Base-by-base conservation (phyloP, 495 filamentous ascomycete species). In the Aspergillus sparsus region DNA sequence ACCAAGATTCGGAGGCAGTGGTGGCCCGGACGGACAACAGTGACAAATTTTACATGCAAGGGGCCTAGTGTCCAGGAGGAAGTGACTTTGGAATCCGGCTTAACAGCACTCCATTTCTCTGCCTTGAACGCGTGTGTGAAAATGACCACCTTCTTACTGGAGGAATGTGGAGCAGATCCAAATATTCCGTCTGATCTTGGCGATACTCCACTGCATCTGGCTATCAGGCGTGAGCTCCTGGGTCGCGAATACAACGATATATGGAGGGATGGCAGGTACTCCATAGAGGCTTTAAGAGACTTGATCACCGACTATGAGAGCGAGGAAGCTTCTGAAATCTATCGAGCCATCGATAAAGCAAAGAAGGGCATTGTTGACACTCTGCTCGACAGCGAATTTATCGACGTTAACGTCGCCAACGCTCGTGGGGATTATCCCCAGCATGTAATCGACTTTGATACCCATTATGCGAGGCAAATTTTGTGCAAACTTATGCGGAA, bases 401-500 rank as follows among this genome's bases (percentile, higher is more conserved):
- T 60, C 18, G 9, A 60, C 55, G 50, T 63, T 9, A 63, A 63
- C 27, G 51, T 60, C 15, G 56, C 56, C 31, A 63, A 59, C 33
- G 59, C 35, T 55, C n/a, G 37, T 27, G 61, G 61, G 42, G 49
- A 63, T 49, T 63, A 54, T 47, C 50, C 61, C 12, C 49, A 39
- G 27, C 56, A 63, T 53, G 27, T 63, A 41, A 63, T 63, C 44
- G 16, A 18, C 13, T 63, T 63, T 59, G 4, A 60, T 53, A 18
- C 53, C 50, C 18, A 41, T 46, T 53, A 63, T 18, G 50, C 55
- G 7, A 59, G 31, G 36, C 27, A 12, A 12, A 63, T 63, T 41
- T 36, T 63, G 59, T 16, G n/a, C 8, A 50, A 54, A 36, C 56
- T 63, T 49, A 39, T 59, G 33, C 31, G 55, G 8, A 53, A 55